Evolutionary conservation across 129 eudicot species (phyloP), one percentile per base, ranked within the genome.

Genomic region (Kitagawia praeruptora): DNA sequence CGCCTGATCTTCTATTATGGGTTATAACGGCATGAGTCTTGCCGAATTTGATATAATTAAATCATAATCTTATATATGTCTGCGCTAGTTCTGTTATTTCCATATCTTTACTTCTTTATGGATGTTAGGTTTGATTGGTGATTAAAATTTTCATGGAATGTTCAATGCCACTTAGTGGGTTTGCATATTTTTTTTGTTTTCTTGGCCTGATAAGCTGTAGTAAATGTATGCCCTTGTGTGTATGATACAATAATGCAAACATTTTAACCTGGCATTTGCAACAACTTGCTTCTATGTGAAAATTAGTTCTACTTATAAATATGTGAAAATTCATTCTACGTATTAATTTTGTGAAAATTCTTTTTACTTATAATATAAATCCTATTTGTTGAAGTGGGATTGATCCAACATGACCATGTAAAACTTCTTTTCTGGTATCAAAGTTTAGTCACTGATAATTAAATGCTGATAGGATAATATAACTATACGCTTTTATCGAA

Each of bases 11-110:
- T 82, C 56, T 79, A 37, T 73, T 84, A 39, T 34, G 75, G 48
- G n/a, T 13, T 3, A 56, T 46, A 31, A 41, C 38, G 73, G 53
- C 73, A 39, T 74, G 49, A 84, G 85, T 58, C 82, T 49, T 78
- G 81, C 74, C 27, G 80, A 80, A 82, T 76, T 80, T 71, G 80
- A 84, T 79, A 75, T 77, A 56, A 76, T 80, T 79, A 66, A 81
- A 8, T 37, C 54, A 4, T 53, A 39, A 38, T 39, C 44, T 40
- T 71, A 8, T 71, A 16, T 39, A 37, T 70, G 44, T 5, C 19
- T 39, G 75, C 13, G 27, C 4, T 19, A 28, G 45, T 18, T 18
- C 4, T 28, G 9, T 13, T 67, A 34, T 67, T 14, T 64, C 34
- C 14, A 27, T 25, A 64, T 64, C 15, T 6, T 8, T 8, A 28